These are phyloP conservation scores for Mitragyna speciosa DNA, from an alignment of 257 asterid species.

Conservation along the genomic window DNA sequence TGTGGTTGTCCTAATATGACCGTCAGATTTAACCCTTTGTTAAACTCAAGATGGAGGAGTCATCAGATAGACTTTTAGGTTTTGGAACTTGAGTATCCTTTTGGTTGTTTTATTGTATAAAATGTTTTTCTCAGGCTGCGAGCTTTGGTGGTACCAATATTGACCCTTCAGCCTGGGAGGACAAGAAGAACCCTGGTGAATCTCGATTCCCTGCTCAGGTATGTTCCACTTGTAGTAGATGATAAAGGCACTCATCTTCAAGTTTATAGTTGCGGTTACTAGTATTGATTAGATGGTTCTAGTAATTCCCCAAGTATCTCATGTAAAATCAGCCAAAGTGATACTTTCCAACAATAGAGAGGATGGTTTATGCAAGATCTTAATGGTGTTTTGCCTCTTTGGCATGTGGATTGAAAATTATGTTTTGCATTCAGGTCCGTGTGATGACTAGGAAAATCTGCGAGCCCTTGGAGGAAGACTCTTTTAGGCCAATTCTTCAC, in stretches of 20 bases:
- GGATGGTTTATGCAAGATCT: too few species aligned
- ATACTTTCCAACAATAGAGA: too few species aligned
- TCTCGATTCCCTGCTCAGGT: conserved; percentile 99
- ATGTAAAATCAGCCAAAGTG: background rate
- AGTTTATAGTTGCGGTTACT: background rate
- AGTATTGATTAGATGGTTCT: background rate
- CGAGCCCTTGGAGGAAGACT: conserved; percentile 92
- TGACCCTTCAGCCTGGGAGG: conserved; percentile 97
- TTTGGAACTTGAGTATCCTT: background rate
- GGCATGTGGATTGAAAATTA: background rate
- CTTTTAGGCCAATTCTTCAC: conserved; percentile 95
- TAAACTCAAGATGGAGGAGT: background rate
- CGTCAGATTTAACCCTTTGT: background rate
- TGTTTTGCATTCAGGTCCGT: conserved; percentile 48
- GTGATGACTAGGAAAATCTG: conserved; percentile 78
- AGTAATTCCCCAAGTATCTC: background rate
- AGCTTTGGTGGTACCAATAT: conserved; percentile 94
- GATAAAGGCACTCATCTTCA: background rate
- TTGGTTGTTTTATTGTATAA: background rate
- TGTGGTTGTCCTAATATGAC: background rate
- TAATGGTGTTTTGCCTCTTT: background rate
- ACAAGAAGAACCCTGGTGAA: conserved; percentile 87
- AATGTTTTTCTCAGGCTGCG: conserved; percentile 57
- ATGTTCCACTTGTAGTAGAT: background rate
- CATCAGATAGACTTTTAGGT: background rate